Evolutionary conservation across 2,329 filamentous ascomycete genomes (phyloP).

Genomic region (Leptographium flavum): DNA sequence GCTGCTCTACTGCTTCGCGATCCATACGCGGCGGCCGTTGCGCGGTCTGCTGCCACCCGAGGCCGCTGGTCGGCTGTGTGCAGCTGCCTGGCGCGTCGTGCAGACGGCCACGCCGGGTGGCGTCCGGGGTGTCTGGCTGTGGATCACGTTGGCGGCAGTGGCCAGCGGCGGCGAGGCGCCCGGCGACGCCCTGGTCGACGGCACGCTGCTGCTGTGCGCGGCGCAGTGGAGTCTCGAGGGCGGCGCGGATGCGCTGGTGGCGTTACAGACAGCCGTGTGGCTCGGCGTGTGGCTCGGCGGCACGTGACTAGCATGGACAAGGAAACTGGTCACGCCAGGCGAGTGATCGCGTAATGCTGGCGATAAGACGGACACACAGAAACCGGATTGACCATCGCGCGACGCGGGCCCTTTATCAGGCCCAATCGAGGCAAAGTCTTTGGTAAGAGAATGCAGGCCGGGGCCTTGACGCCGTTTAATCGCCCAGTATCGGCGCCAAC

Average conservation of each 20-base stretch:
- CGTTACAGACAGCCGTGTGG: not conserved
- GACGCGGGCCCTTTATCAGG: not conserved
- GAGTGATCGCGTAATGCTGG: not conserved
- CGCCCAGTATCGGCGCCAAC: too few species aligned
- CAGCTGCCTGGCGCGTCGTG: conserved; percentile 30
- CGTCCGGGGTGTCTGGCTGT: conserved; percentile 33
- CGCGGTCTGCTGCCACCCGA: conserved; percentile 22
- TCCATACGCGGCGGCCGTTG: conserved; percentile 27
- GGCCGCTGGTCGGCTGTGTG: conserved; percentile 31
- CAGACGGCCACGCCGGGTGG: conserved; percentile 28
- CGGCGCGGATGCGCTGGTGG: not conserved
- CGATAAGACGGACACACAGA: not conserved
- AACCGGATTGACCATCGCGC: not conserved
- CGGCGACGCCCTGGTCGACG: conserved; percentile 31
- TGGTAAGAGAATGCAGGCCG: too few species aligned
- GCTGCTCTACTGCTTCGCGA: conserved; percentile 32
- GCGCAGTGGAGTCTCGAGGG: conserved; percentile 31
- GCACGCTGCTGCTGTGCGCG: conserved; percentile 26
- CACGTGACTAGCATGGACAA: too few species aligned
- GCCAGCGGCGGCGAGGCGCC: conserved; percentile 21
- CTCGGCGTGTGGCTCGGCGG: not conserved
- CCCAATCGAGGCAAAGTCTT: too few species aligned
- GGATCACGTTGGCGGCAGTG: conserved; percentile 29
- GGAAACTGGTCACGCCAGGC: too few species aligned
- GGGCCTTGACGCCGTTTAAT: not conserved